Evolutionary conservation across 2,329 filamentous ascomycete species (phyloP), one percentile per base, ranked within the genome.

Genomic region (Calonectria naviculata): DNA sequence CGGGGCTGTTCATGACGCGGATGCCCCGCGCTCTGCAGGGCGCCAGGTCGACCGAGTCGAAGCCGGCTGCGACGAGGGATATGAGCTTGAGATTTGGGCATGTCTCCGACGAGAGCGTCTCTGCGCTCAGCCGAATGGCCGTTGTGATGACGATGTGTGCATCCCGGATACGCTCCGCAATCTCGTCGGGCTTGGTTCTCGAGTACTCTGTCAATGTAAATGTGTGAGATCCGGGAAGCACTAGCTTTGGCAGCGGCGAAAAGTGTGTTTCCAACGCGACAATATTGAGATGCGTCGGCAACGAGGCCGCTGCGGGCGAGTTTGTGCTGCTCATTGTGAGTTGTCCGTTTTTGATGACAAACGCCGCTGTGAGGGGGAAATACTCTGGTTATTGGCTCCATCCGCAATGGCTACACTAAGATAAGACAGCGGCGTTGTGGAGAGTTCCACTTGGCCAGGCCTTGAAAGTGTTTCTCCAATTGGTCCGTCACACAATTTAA

Each of bases 31-130:
- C 31, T 19, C 21, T 28, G 44, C 65, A 68, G 15, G 42, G 24
- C 3, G 89, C 86, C 0, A 94, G 90, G 80, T 95, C 89, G 54
- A 95, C 92, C 82, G 94, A 94, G 82, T 95, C 93, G 13, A 94
- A 92, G 28, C 92, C 93, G 0, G 94, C 93, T 9, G 72, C 71
- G 49, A 71, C 56, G 17, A 65, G 58, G 24, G 52, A 49, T 29
- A 75, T 71, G 42, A 46, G 67, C 65, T 44, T 73, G 66, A 70
- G 61, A 13, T 70, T 70, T 17, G 67, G 67, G 17, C 60, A 65
- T 24, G 29, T 49, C 12, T 58, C 26, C 2, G 24, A 4, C 3
- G 60, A 46, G 15, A 70, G 60, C 3, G 47, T 47, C 17, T 70
- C 41, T 4, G 64, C 71, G 9, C 68, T 69, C 13, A 81, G 68